Evolutionary conservation across 441 rosid genomes (phyloP).

Genomic region (Brassica balearica): DNA sequence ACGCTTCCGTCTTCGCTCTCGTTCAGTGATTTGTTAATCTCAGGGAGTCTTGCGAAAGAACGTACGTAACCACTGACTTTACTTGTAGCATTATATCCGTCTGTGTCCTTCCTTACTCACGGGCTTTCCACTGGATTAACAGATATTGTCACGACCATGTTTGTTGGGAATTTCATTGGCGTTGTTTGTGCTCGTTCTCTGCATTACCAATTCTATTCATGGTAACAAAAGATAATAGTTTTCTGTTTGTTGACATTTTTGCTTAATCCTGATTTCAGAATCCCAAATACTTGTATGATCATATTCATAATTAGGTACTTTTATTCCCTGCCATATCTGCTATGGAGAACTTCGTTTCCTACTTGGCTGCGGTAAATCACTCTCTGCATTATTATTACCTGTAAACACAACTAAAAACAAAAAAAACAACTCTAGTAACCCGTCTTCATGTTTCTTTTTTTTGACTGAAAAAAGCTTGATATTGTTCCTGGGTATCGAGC

Average conservation of each 20-base stretch:
- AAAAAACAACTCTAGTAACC: neutral
- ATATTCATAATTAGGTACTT: constrained; percentile 70
- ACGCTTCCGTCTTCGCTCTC: constrained; percentile 44
- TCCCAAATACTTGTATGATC: constrained; percentile 19
- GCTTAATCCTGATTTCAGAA: neutral
- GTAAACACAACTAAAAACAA: neutral
- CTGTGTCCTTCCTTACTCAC: constrained; percentile 24
- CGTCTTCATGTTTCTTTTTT: constrained; percentile 22
- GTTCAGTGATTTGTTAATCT: constrained; percentile 41
- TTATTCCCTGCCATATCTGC: constrained; percentile 76
- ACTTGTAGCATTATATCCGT: constrained; percentile 24
- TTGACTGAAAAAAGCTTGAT: constrained; percentile 53
- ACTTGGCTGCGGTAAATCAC: constrained; percentile 65
- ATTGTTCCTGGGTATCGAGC: constrained; percentile 70
- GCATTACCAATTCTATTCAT: constrained; percentile 97
- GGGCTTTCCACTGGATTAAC: constrained; percentile 29
- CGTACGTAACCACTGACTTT: constrained; percentile 61
- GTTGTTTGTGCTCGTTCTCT: constrained; percentile 87
- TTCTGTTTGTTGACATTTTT: neutral
- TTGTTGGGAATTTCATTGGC: constrained; percentile 91
- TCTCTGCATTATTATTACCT: constrained; percentile 1
- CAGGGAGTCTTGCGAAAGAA: constrained; percentile 59
- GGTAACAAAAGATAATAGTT: constrained; percentile 47
- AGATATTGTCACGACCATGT: constrained; percentile 81
- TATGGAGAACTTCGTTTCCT: constrained; percentile 82